These are phyloP conservation scores for Ascobolus immersus DNA, from an alignment of 495 filamentous ascomycete genomes.

Conservation along the genomic window DNA sequence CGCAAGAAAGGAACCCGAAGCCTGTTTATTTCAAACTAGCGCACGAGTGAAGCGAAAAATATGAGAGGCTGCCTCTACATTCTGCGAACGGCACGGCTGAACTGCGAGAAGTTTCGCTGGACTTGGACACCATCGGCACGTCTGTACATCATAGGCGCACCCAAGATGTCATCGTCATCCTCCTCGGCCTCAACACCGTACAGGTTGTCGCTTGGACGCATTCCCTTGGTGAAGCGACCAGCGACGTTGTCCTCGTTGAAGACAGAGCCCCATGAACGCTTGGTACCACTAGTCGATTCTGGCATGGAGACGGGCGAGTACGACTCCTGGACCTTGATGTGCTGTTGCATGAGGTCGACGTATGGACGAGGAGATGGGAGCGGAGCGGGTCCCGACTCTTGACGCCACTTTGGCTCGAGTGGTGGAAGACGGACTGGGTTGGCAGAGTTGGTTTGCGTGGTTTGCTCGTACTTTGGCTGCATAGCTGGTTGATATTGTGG, in stretches of 20 bases:
- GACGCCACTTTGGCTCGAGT: not conserved
- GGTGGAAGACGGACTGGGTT: not conserved
- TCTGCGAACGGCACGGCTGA: constrained; percentile 6
- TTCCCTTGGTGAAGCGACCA: constrained; percentile 12
- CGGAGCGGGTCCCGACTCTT: not conserved
- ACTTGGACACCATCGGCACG: constrained; percentile 17
- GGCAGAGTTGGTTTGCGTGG: not conserved
- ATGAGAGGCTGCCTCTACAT: not conserved
- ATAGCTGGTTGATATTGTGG: constrained; percentile 1
- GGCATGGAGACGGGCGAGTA: not conserved
- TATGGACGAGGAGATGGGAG: not conserved
- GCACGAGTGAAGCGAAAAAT: not conserved
- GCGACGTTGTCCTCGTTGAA: constrained; percentile 14
- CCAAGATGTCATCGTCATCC: constrained; percentile 13
- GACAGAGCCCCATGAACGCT: constrained; percentile 14
- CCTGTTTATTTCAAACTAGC: not conserved
- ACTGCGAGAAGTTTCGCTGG: constrained; percentile 13
- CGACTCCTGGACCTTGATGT: not conserved
- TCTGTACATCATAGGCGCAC: constrained; percentile 15
- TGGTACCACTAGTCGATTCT: constrained; percentile 8
- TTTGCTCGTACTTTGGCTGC: too few species aligned
- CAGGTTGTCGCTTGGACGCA: constrained; percentile 10
- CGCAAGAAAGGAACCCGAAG: not conserved
- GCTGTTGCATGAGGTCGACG: not conserved
- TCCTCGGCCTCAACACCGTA: not conserved